These are phyloP conservation scores for Biscutella laevigata DNA, from an alignment of 441 rosid species.

Conservation along the genomic window DNA sequence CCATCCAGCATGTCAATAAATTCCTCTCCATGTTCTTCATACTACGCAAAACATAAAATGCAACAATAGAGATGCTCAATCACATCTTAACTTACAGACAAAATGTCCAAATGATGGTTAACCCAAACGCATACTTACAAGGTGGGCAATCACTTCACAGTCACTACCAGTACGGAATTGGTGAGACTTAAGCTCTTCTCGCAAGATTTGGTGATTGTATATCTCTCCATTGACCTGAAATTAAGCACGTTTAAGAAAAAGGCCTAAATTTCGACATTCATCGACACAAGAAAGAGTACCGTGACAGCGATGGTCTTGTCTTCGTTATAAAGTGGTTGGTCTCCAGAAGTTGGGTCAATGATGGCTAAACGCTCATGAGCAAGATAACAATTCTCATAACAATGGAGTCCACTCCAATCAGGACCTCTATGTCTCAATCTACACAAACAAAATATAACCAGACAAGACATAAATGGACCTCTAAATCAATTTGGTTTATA, in stretches of 20 bases:
- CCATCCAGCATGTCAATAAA: conserved; percentile 93
- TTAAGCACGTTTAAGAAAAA: not conserved
- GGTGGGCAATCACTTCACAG: conserved; percentile 97
- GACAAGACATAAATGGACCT: not conserved
- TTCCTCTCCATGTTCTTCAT: conserved; percentile 90
- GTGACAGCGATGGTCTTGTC: conserved; percentile 86
- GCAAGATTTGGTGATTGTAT: conserved; percentile 71
- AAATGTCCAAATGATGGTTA: not conserved
- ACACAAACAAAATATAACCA: not conserved
- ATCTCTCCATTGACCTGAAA: conserved; percentile 92
- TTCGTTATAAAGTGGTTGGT: conserved; percentile 93
- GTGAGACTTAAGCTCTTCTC: conserved; percentile 59
- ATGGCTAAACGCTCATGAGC: conserved; percentile 96
- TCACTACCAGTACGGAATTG: conserved; percentile 87
- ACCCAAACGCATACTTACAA: conserved; percentile 43
- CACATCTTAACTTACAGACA: not conserved
- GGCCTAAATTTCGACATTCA: not conserved
- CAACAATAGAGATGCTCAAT: not conserved
- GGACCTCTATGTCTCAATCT: conserved; percentile 95
- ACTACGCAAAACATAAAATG: conserved; percentile 29
- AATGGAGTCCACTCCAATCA: conserved; percentile 95
- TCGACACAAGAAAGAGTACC: conserved; percentile 30
- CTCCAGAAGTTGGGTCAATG: conserved; percentile 91
- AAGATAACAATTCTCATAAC: conserved; percentile 65
- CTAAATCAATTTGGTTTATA: not conserved